Conservation (phyloP, 2,329 filamentous ascomycete genomes). For the Colletotrichum tamarilloi region DNA sequence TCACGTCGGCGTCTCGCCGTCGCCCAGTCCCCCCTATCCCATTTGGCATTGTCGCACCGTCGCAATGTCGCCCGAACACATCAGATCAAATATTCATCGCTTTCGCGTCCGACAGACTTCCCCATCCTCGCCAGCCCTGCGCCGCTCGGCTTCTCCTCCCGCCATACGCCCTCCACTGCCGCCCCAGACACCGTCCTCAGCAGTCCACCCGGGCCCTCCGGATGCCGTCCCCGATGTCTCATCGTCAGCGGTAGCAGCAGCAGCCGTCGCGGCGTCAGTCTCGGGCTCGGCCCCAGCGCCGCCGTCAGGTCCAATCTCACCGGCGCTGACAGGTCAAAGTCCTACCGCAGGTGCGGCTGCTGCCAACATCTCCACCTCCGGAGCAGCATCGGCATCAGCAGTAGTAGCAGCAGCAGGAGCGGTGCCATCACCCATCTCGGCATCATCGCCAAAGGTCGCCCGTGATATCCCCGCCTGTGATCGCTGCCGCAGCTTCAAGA, state of each 20-base stretch:
- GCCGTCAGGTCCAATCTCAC: background rate
- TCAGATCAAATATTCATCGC: slow-evolving; percentile 41
- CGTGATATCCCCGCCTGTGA: slow-evolving; percentile 49
- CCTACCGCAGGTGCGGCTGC: background rate
- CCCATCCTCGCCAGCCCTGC: slow-evolving; percentile 30
- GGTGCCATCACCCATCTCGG: slow-evolving; percentile 34
- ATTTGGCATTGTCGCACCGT: background rate
- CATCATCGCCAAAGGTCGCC: slow-evolving; percentile 39
- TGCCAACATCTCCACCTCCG: slow-evolving; percentile 42
- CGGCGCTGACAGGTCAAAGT: slow-evolving; percentile 11
- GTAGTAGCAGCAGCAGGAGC: too few species aligned
- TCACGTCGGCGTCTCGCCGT: slow-evolving; percentile 30
- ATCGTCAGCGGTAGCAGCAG: background rate
- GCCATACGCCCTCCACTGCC: slow-evolving; percentile 14
- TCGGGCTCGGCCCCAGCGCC: background rate
- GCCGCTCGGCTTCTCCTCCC: slow-evolving; percentile 39
- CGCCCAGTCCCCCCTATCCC: background rate
- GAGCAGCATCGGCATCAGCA: slow-evolving; percentile 19
- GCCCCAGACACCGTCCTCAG: background rate
- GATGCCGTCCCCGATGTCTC: slow-evolving; percentile 4
- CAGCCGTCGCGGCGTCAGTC: background rate
- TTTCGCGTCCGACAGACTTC: slow-evolving; percentile 41
- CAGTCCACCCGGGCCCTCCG: background rate
- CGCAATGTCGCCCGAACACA: slow-evolving; percentile 36
- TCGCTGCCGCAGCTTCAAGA: slow-evolving; percentile 57